Evolutionary conservation across 805 yeast genomes (phyloP), one percentile per base, ranked within the genome.

Genomic region (Yarrowia yakushimensis): DNA sequence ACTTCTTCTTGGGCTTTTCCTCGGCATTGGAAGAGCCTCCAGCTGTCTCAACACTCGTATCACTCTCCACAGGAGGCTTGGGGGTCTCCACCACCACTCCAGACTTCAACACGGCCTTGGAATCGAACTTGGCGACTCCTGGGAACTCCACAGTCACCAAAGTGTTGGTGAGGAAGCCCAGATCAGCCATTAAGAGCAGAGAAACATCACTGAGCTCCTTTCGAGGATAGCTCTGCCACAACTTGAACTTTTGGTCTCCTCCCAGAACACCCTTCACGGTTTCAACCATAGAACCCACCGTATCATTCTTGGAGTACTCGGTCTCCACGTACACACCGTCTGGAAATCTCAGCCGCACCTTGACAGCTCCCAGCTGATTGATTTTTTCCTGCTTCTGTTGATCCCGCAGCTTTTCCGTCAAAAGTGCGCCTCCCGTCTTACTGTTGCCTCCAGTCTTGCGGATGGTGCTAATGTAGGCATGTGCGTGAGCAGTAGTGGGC

Each of bases 101-200:
- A 6, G 60, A 27, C 18, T 41, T 28, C 37, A 55, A 11, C 2
- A 30, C 46, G 0, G 31, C n/a, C 36, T 55, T 55, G 13, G 48
- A 55, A 15, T 55, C 46, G 12, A 39, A 41, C 20, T 55, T 41
- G 20, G 34, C 48, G 12, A 39, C 15, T 28, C 41, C 48, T 13
- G 61, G 61, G 22, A 39, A 55, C 36, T 55, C 61, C 15, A 52
- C 59, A 15, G 59, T 30, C n/a, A 55, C 61, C 15, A 39, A 18
- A 18, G 48, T 55, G 30, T 39, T 39, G 2, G 61, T 55, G 1
- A 55, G 48, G 11, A 41, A 55, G 5, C 61, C 48, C 36, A 39
- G 23, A 22, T 55, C 61, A 6, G 48, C n/a, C 48, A 41, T 41
- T n/a, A 41, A 28, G 8, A 30, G 28, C 36, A 28, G n/a, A 20